Evolutionary conservation across 192 early-diverging fungal species (phyloP).

Genomic region (Entophlyctis luteolus): DNA sequence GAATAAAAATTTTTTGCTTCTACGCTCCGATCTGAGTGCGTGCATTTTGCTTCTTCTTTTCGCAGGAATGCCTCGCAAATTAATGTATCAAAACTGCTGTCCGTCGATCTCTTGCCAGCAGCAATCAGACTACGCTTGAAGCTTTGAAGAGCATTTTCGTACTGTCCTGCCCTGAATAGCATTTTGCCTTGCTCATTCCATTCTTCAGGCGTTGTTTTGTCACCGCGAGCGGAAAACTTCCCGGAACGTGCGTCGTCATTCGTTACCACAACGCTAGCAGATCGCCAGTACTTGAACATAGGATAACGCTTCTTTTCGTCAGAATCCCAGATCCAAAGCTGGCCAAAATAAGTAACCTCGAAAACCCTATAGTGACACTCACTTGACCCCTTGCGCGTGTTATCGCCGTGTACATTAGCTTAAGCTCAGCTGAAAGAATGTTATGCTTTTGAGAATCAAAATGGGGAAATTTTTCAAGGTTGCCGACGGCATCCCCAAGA

Average conservation of each 20-base stretch:
- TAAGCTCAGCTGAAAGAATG: constrained; percentile 26
- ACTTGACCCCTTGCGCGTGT: constrained; percentile 19
- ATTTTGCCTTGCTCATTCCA: constrained; percentile 18
- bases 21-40: background rate
- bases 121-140: constrained; percentile 4
- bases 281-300: constrained; percentile 24
- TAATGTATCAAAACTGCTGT: constrained; percentile 10
- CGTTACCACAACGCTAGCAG: constrained; percentile 2
- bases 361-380: background rate
- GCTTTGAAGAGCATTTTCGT: constrained; percentile 9
- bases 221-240: constrained; percentile 14
- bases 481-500: background rate
- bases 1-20: constrained; percentile 5
- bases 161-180: constrained; percentile 14
- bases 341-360: background rate
- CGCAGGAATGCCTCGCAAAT: constrained; percentile 7
- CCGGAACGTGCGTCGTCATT: constrained; percentile 16
- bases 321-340: constrained; percentile 15
- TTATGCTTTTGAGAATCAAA: constrained; percentile 24
- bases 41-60: background rate
- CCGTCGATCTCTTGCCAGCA: background rate
- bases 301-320: constrained; percentile 12
- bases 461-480: background rate
- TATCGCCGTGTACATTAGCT: constrained; percentile 25
- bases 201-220: constrained; percentile 12